A percentile compares a stretch with the other conserved stretches of the same genome.
Evolutionary conservation across 2,329 filamentous ascomycete genomes (phyloP).

Genomic region (Aspergillus ruber): DNA sequence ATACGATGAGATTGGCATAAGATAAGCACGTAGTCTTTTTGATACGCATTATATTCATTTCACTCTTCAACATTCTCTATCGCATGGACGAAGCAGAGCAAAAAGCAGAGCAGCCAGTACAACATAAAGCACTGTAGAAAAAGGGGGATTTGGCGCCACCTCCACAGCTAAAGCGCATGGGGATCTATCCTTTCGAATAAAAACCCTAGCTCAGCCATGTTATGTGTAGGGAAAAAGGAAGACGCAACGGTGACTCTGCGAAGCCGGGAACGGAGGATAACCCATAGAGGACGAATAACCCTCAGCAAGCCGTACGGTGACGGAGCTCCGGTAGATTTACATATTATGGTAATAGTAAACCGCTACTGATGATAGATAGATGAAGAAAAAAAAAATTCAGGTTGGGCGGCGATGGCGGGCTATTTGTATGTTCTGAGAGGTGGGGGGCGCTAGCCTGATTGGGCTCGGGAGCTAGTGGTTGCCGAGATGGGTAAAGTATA

Average conservation of each 20-base stretch:
- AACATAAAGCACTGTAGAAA: constrained; percentile 7
- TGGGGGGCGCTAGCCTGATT: constrained; percentile 15
- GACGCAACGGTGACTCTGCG: constrained; percentile 35
- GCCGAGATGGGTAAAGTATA: constrained; percentile 3
- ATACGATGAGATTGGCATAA: background rate
- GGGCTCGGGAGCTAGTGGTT: constrained; percentile 12
- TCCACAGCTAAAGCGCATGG: constrained; percentile 43
- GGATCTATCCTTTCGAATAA: constrained; percentile 27
- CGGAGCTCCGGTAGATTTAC: constrained; percentile 45
- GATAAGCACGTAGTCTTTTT: no score
- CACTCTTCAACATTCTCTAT: no score
- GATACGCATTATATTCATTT: no score
- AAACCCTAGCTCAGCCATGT: constrained; percentile 41
- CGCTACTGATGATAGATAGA: constrained; percentile 47
- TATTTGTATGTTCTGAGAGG: constrained; percentile 24
- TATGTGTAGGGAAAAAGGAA: constrained; percentile 40
- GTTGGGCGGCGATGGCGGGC: constrained; percentile 3
- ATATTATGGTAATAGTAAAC: constrained; percentile 43
- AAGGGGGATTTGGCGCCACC: constrained; percentile 38
- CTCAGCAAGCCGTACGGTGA: constrained; percentile 44
- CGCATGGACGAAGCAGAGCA: no score
- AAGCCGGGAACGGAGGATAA: constrained; percentile 48
- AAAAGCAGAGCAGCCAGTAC: background rate
- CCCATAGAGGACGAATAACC: constrained; percentile 41
- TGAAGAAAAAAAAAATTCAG: constrained; percentile 27